Evolutionary conservation across 2,329 filamentous ascomycete species (phyloP), one percentile per base, ranked within the genome.

Genomic region (Hortaea werneckii): DNA sequence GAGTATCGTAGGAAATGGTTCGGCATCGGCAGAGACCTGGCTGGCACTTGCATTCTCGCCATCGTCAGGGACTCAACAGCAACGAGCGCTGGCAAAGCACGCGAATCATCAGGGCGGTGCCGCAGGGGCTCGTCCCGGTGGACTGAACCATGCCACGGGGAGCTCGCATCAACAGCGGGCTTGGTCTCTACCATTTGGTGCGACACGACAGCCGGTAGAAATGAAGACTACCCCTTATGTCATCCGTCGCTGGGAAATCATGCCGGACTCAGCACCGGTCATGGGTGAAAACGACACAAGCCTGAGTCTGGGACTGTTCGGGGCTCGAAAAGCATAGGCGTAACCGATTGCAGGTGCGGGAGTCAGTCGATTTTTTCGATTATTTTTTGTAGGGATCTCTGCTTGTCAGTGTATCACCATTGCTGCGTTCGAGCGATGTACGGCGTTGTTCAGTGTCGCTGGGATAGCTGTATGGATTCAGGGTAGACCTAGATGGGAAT

Each of bases 261-360:
- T 89, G 42, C 82, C 80, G 50, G 85, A 88, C 48, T 61, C 65
- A 9, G 83, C 83, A 12, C 82, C 82, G 0, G 80, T 79, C 44
- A 74, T 85, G 20, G 80, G 78, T 20, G 81, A 83, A 57, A 89
- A 89, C 59, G 85, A 89, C 59, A 86, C 83, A 26, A 82, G 81
- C 57, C 66, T 89, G 50, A 87, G 79, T 61, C 65, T 89, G 55
- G 76, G 74, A n/a, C 64, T 89, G 13, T 89, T 89, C 63, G 82
- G 82, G 46, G 82, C 85, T 2, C 76, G 76, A 52, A 76, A 58
- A 54, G 60, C 62, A 37, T 53, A 51, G 29, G 9, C n/a, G n/a
- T n/a, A n/a, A n/a, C n/a, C n/a, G n/a, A n/a, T n/a, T n/a, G n/a
- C n/a, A n/a, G n/a, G n/a, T n/a, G n/a, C n/a, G n/a, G n/a, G n/a